These are phyloP conservation scores for Eucalyptus brandiana DNA, from an alignment of 345 rosid genomes.

Conservation along the genomic window DNA sequence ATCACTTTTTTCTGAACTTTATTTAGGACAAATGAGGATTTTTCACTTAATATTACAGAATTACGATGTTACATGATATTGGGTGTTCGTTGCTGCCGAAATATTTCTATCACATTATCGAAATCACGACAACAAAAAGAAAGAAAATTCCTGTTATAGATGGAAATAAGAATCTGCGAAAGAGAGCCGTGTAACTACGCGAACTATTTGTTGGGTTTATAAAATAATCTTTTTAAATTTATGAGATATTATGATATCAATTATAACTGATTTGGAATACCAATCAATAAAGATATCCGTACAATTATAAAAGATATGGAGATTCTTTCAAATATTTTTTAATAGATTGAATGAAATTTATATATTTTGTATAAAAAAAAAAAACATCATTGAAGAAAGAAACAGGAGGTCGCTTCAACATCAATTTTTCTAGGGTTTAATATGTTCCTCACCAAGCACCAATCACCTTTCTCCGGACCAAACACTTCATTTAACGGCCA, in stretches of 20 bases:
- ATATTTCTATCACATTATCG: not conserved
- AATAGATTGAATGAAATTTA: not conserved
- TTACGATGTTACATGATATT: not conserved
- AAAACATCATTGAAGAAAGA: not conserved
- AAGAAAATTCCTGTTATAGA: not conserved
- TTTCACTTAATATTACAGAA: not conserved
- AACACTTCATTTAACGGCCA: not conserved
- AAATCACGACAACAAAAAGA: not conserved
- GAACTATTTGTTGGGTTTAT: not conserved
- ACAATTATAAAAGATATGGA: not conserved
- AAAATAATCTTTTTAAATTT: not conserved
- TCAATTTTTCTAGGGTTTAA: not conserved
- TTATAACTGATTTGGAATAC: not conserved
- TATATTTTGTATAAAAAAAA: not conserved
- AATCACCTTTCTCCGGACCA: not conserved
- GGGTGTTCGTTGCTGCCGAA: accelerated
- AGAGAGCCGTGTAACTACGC: not conserved
- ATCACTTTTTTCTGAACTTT: not conserved
- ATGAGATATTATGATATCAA: not conserved
- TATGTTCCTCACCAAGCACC: not conserved
- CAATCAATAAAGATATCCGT: not conserved
- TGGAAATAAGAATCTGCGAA: not conserved
- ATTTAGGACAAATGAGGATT: not conserved
- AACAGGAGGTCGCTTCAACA: not conserved
- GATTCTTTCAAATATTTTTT: not conserved